Evolutionary conservation across 2,329 filamentous ascomycete genomes (phyloP).

Genomic region (Ophiocordyceps unilateralis): DNA sequence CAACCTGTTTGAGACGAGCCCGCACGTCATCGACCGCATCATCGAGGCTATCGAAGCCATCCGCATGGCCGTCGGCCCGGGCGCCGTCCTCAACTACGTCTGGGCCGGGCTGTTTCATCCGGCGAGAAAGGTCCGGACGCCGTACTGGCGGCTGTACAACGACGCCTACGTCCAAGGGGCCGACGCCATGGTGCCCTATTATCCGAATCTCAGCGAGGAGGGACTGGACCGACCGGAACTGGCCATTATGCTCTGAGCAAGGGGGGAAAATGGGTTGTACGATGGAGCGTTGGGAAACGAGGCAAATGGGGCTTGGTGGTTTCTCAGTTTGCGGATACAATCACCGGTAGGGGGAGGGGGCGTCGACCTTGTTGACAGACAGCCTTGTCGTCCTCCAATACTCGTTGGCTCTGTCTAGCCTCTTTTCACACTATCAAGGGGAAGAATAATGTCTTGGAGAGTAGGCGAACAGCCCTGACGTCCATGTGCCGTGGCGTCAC

Average conservation of each 20-base stretch:
- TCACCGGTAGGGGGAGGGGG: no score
- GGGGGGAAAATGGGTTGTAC: neutral
- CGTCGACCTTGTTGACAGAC: no score
- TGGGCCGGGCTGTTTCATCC: conserved; percentile 97
- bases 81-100: conserved; percentile 91
- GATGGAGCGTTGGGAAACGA: no score
- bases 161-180: conserved; percentile 89
- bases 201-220: conserved; percentile 72
- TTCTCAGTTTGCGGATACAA: no score
- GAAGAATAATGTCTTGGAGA: no score
- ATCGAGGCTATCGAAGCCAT: conserved; percentile 96
- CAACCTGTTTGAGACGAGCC: conserved; percentile 93
- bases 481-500: no score
- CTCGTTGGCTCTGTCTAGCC: no score
- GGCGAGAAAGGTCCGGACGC: conserved; percentile 79
- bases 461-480: no score
- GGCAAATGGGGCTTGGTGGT: neutral
- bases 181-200: conserved; percentile 92
- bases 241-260: conserved; percentile 55
- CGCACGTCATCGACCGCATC: conserved; percentile 95
- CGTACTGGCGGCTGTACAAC: conserved; percentile 96
- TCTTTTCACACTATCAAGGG: no score
- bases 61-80: conserved; percentile 80
- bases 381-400: no score
- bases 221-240: conserved; percentile 64